These are phyloP conservation scores for Hypholoma fasciculare DNA, from an alignment of 768 basidiomycete genomes.

Conservation along the genomic window DNA sequence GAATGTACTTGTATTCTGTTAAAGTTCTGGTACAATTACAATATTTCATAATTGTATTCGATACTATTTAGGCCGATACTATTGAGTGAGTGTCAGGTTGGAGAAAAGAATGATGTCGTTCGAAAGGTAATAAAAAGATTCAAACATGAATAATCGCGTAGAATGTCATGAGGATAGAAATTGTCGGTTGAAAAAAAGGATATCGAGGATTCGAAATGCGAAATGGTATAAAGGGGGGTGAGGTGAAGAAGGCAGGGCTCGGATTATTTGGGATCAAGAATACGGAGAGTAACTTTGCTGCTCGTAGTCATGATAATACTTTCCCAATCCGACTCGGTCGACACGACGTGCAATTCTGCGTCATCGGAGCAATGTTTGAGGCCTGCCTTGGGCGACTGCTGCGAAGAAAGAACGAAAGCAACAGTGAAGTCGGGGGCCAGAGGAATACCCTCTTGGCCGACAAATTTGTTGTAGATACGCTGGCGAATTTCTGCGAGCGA, in stretches of 20 bases:
- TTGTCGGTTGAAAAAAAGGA: no score
- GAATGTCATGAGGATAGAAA: no score
- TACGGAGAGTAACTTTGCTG: constrained; percentile 53
- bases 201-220: neutral
- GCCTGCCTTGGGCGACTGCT: constrained; percentile 23
- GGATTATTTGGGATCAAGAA: constrained; percentile 36
- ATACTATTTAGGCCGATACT: neutral
- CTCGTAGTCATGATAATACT: constrained; percentile 38
- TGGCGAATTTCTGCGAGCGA: constrained; percentile 51
- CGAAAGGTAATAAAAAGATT: constrained; percentile 1
- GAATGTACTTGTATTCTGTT: neutral
- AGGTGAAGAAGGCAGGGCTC: neutral
- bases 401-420: constrained; percentile 41
- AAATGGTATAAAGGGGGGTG: neutral
- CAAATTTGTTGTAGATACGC: constrained; percentile 63
- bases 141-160: no score
- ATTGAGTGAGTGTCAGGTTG: neutral
- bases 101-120: neutral
- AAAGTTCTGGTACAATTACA: neutral
- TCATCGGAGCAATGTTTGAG: constrained; percentile 32
- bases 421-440: constrained; percentile 54
- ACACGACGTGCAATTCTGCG: constrained; percentile 43
- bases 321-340: constrained; percentile 57
- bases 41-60: neutral
- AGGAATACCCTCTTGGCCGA: constrained; percentile 55